Evolutionary conservation across 139 green algal genomes (phyloP).

Genomic region (Coelastrella sp.): DNA sequence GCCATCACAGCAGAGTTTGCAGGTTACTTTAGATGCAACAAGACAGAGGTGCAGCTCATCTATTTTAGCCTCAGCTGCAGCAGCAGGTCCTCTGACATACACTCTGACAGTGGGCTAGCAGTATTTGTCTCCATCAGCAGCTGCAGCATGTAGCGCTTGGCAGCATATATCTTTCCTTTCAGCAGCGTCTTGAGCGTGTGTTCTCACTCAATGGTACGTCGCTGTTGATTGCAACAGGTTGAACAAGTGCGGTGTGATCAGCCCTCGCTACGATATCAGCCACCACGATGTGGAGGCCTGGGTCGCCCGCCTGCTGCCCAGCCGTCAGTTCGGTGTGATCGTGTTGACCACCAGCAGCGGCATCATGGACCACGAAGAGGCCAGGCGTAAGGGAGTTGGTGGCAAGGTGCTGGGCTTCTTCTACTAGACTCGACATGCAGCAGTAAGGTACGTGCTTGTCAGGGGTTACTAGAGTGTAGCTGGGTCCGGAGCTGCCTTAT

Average conservation of each 20-base stretch:
- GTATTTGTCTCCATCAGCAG: too few species aligned
- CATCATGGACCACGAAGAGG: conserved; percentile 99
- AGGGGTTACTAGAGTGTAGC: background rate
- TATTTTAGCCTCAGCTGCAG: too few species aligned
- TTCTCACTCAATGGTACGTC: background rate
- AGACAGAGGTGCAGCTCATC: too few species aligned
- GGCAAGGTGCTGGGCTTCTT: conserved; percentile 97
- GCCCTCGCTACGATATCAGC: conserved; percentile 94
- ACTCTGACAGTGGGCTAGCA: too few species aligned
- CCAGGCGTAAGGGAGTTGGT: conserved; percentile 95
- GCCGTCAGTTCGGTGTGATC: conserved; percentile 98
- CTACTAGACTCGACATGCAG: conserved; percentile 75
- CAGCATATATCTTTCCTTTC: too few species aligned
- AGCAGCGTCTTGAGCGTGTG: too few species aligned
- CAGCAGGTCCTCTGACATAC: too few species aligned
- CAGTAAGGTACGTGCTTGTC: background rate
- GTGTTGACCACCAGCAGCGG: conserved; percentile 96
- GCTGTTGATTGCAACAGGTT: conserved; percentile 62
- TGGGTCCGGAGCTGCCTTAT: too few species aligned
- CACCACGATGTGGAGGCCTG: conserved; percentile 89
- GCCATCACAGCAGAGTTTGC: too few species aligned
- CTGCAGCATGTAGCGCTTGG: too few species aligned
- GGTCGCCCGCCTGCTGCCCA: conserved; percentile 96
- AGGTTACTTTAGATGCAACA: too few species aligned
- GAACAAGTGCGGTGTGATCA: conserved; percentile 99